Evolutionary conservation across 192 early-diverging fungal species (phyloP).

Genomic region (Phlyctochytrium planicorne): DNA sequence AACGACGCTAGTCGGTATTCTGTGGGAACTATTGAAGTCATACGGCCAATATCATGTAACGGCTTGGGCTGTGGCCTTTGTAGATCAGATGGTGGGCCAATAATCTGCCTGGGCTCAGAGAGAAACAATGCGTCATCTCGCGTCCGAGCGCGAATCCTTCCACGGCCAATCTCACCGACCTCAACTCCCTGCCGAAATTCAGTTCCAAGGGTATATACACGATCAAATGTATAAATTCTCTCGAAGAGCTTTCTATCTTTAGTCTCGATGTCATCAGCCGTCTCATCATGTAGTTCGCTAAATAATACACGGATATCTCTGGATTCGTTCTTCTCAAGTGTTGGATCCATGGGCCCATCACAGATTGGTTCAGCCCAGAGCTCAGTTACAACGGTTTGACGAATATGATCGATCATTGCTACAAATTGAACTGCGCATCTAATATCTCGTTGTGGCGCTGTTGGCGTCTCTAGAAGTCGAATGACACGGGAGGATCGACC

Average conservation of each 20-base stretch:
- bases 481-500: neutral
- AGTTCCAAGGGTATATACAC: constrained; percentile 30
- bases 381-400: constrained; percentile 38
- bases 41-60: neutral
- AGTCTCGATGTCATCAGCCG: constrained; percentile 24
- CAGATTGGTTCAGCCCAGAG: constrained; percentile 49
- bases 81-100: neutral
- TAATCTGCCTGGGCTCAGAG: neutral
- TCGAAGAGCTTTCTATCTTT: constrained; percentile 29
- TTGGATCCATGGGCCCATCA: constrained; percentile 25
- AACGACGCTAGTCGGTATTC: neutral
- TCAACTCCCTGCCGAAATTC: neutral
- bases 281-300: constrained; percentile 25
- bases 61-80: neutral
- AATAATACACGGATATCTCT: constrained; percentile 30
- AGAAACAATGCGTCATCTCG: neutral
- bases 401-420: constrained; percentile 30
- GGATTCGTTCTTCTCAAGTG: neutral
- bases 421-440: constrained; percentile 46
- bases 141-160: neutral
- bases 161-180: neutral
- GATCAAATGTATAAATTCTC: constrained; percentile 38
- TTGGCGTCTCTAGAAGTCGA: neutral
- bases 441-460: neutral
- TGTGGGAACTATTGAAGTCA: neutral